phyloP scores from a whole-genome alignment of 345 rosid species.

The Theobroma cacao region DNA sequence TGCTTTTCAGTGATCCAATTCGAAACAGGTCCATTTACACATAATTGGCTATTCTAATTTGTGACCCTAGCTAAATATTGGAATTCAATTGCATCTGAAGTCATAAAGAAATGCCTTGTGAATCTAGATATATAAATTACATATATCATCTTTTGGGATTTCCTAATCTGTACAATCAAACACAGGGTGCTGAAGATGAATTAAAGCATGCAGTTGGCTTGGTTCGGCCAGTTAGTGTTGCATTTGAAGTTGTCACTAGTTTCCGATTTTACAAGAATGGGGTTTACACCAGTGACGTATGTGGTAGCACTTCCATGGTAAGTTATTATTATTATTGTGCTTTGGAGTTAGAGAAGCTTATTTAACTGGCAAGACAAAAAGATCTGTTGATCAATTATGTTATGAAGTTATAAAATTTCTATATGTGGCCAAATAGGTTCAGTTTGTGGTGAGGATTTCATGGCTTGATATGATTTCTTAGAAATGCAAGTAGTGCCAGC shows the following conservation, averaged over 20 bases:
- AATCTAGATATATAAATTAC: neutral
- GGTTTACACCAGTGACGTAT: conserved; percentile 64
- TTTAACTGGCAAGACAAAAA: neutral
- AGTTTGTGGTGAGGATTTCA: neutral
- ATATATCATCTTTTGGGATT: neutral
- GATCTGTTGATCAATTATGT: neutral
- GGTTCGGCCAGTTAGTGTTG: conserved; percentile 90
- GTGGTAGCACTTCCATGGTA: conserved; percentile 78
- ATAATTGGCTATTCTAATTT: neutral
- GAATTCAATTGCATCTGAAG: neutral
- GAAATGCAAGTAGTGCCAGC: neutral
- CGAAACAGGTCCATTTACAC: neutral
- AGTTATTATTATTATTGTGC: conserved; percentile 9
- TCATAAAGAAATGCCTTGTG: neutral
- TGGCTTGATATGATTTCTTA: neutral
- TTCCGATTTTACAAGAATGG: conserved; percentile 78
- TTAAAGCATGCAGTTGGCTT: conserved; percentile 86
- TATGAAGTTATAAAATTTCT: neutral
- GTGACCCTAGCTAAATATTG: neutral
- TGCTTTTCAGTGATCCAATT: neutral
- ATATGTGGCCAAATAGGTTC: neutral
- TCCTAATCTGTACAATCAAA: conserved; percentile 1
- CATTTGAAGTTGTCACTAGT: conserved; percentile 65
- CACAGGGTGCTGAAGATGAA: conserved; percentile 92
- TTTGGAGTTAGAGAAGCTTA: neutral